Evolutionary conservation across 2,329 filamentous ascomycete species (phyloP).

Genomic region (Capronia coronata): DNA sequence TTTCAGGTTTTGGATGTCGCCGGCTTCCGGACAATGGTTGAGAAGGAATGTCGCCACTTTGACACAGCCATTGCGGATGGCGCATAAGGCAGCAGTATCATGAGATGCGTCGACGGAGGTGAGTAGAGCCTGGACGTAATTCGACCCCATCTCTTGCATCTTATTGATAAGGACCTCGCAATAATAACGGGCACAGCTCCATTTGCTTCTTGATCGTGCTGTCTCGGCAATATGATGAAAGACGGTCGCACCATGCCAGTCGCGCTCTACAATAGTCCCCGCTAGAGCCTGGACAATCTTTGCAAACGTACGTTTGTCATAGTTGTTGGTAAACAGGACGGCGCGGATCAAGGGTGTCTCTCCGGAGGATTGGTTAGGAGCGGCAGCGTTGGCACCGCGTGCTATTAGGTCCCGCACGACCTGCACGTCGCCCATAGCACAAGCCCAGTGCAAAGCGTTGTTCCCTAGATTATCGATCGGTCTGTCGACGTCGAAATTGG

Average conservation of each 20-base stretch:
- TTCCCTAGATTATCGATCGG: conserved; percentile 90
- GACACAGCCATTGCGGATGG: conserved; percentile 79
- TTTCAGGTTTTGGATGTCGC: conserved; percentile 73
- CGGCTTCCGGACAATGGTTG: conserved; percentile 67
- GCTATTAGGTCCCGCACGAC: conserved; percentile 81
- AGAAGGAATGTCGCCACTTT: conserved; percentile 62
- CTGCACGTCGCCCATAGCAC: conserved; percentile 91
- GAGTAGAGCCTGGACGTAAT: conserved; percentile 68
- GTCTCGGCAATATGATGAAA: conserved; percentile 92
- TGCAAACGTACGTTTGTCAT: conserved; percentile 86
- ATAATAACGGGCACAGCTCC: conserved; percentile 86
- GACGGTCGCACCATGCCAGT: conserved; percentile 76
- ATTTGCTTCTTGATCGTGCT: conserved; percentile 77
- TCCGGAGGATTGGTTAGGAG: conserved; percentile 64
- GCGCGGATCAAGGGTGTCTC: conserved; percentile 93
- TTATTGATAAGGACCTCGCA: conserved; percentile 85
- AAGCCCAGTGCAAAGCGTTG: conserved; percentile 93
- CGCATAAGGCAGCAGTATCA: conserved; percentile 83
- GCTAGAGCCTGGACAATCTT: conserved; percentile 76
- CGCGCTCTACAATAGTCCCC: conserved; percentile 70
- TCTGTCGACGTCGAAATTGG: conserved; percentile 81
- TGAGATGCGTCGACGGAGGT: conserved; percentile 79
- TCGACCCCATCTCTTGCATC: conserved; percentile 69
- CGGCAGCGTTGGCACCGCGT: conserved; percentile 71
- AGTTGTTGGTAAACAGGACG: conserved; percentile 94